These are phyloP conservation scores for Typha latifolia DNA, from an alignment of 176 grass and related monocot genomes.

Conservation along the genomic window DNA sequence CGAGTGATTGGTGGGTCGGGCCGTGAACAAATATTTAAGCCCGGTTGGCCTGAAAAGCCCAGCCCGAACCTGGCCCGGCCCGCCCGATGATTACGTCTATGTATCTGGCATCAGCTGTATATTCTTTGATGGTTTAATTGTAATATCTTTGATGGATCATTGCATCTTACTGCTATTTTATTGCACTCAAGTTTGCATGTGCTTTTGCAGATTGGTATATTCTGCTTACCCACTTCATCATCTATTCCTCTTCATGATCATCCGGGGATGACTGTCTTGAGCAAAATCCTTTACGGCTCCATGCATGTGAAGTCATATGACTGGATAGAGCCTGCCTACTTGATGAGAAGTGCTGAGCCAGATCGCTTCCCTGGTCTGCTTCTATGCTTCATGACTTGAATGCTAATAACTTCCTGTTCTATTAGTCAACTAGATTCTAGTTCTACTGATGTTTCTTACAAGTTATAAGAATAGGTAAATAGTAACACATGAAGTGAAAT, in stretches of 20 bases:
- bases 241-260: constrained; percentile 94
- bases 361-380: constrained; percentile 27
- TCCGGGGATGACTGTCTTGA: constrained; percentile 90
- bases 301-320: constrained; percentile 97
- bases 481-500: background rate
- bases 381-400: constrained; percentile 1
- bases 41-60: no score
- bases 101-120: no score
- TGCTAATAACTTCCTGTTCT: background rate
- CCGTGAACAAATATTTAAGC: no score
- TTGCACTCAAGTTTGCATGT: constrained; percentile 10
- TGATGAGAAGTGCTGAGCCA: constrained; percentile 32
- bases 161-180: background rate
- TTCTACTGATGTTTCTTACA: background rate
- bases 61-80: no score
- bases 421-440: background rate
- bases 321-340: constrained; percentile 58
- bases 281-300: constrained; percentile 91
- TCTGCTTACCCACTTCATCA: constrained; percentile 84
- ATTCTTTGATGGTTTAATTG: no score
- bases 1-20: no score
- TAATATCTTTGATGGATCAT: no score
- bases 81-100: no score
- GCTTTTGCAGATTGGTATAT: constrained; percentile 81
- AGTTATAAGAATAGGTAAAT: background rate